These are phyloP conservation scores for Tetracentron sinense DNA, from an alignment of 164 flowering plant species.

Conservation along the genomic window DNA sequence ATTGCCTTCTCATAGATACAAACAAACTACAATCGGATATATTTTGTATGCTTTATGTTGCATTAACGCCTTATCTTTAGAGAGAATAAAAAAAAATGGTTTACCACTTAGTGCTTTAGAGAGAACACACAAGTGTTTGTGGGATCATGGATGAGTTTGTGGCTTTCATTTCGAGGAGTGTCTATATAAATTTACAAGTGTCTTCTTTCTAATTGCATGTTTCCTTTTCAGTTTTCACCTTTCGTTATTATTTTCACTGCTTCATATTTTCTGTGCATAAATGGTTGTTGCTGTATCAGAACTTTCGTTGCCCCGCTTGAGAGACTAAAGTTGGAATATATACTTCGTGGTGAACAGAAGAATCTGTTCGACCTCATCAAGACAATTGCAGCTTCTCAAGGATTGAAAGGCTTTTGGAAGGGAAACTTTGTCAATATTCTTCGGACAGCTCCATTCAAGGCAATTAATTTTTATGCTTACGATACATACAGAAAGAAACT, in stretches of 20 bases:
- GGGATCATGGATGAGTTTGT: too few species aligned
- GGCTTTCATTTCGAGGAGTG: neutral
- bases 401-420: slow-evolving; percentile 88
- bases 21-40: too few species aligned
- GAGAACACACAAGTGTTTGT: too few species aligned
- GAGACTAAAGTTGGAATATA: slow-evolving; percentile 92
- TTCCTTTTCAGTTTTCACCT: neutral
- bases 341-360: slow-evolving; percentile 83
- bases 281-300: slow-evolving; percentile 38
- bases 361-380: slow-evolving; percentile 57
- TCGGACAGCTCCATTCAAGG: slow-evolving; percentile 93
- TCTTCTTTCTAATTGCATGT: neutral
- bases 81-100: too few species aligned
- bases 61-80: too few species aligned
- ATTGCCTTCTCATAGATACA: too few species aligned
- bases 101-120: too few species aligned
- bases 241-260: neutral
- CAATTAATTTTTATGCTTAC: slow-evolving; percentile 76
- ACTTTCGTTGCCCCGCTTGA: slow-evolving; percentile 91
- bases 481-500: slow-evolving; percentile 86
- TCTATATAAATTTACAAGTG: neutral
- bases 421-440: slow-evolving; percentile 89
- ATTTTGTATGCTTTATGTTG: too few species aligned
- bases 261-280: slow-evolving; percentile 6
- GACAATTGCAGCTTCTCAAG: slow-evolving; percentile 71